These are phyloP conservation scores for Lippia alba DNA, from an alignment of 305 asterid species.

Conservation along the genomic window DNA sequence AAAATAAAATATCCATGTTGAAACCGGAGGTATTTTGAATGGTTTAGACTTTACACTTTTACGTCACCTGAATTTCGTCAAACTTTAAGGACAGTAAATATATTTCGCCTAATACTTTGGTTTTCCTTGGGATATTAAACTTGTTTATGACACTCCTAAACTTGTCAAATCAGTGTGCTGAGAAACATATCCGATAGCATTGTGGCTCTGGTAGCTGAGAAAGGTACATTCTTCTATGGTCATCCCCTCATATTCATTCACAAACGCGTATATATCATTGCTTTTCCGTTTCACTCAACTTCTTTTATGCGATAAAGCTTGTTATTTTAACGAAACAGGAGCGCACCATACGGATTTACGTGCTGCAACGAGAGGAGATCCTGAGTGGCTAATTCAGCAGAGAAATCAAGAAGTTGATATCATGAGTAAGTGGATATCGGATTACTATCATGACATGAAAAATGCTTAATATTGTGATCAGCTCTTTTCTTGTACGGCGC, in stretches of 20 bases:
- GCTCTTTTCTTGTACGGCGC: no score
- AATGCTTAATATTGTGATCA: conserved; percentile 11
- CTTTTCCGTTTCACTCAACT: no score
- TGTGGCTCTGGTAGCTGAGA: conserved; percentile 65
- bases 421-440: conserved; percentile 60
- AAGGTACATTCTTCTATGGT: conserved; percentile 42
- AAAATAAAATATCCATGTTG: no score
- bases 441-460: conserved; percentile 54
- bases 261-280: background rate
- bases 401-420: conserved; percentile 69
- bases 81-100: no score
- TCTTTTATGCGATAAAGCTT: no score
- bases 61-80: no score
- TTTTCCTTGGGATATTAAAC: background rate
- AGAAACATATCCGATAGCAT: conserved; percentile 69
- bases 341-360: conserved; percentile 76
- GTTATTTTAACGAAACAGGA: no score
- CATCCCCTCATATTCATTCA: background rate
- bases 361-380: conserved; percentile 55
- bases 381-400: conserved; percentile 64
- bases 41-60: no score
- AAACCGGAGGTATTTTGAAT: no score
- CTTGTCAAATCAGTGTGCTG: conserved; percentile 50
- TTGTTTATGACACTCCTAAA: background rate
- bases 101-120: background rate